These are phyloP conservation scores for Simmondsia chinensis DNA, from an alignment of 148 eudicot species.

Conservation along the genomic window DNA sequence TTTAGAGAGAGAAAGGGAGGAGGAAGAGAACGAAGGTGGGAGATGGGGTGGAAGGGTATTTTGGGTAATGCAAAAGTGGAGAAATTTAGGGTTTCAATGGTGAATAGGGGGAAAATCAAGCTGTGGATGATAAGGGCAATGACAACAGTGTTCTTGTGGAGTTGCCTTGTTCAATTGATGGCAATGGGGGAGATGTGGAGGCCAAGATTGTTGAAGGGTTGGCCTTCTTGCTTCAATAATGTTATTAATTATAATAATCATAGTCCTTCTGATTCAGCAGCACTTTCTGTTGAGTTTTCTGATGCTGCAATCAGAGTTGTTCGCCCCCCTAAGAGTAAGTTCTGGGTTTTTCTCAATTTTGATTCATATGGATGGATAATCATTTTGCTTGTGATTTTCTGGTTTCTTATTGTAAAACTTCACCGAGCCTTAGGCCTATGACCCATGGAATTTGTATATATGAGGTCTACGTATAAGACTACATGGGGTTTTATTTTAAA, in stretches of 20 bases:
- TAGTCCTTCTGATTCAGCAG: conserved; percentile 13
- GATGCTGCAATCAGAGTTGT: conserved; percentile 8
- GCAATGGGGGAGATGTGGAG: conserved; percentile 40
- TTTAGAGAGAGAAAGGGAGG: conserved; percentile 9
- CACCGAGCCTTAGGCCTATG: too few relatives aligned
- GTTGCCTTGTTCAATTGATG: conserved; percentile 29
- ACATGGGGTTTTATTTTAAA: too few relatives aligned
- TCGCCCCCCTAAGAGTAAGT: conserved; percentile 58
- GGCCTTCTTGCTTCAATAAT: conserved; percentile 40
- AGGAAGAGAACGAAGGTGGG: conserved; percentile 10
- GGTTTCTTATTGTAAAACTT: neutral
- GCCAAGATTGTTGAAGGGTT: conserved; percentile 43
- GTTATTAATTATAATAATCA: neutral
- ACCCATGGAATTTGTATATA: too few relatives aligned
- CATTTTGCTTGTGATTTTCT: neutral
- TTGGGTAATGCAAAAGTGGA: conserved; percentile 18
- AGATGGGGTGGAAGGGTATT: conserved; percentile 16
- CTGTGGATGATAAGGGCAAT: conserved; percentile 38
- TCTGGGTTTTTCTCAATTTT: neutral
- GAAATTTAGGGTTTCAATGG: conserved; percentile 28
- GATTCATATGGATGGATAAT: neutral
- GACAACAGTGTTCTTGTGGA: conserved; percentile 35
- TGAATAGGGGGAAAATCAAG: conserved; percentile 25
- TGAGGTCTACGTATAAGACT: too few relatives aligned
- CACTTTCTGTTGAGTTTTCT: conserved; percentile 7